Conservation (phyloP, 2,329 filamentous ascomycete species). For the Colletotrichum echinochloae region DNA sequence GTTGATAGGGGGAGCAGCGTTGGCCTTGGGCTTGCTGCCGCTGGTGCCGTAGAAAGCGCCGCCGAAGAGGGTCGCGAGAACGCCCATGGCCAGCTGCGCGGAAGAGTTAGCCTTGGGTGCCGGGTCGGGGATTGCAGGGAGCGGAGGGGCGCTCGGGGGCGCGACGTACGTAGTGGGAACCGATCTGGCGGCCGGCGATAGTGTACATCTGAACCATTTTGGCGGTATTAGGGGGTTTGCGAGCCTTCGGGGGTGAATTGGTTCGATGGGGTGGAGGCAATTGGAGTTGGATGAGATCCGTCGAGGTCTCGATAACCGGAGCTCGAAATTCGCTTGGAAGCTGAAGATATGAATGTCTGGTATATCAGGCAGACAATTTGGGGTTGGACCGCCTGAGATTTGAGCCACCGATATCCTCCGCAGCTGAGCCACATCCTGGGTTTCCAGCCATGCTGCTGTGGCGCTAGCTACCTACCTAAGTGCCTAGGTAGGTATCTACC, state of each 20-base stretch:
- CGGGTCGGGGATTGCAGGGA: slow-evolving; percentile 20
- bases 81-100: slow-evolving; percentile 67
- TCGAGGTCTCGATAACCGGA: slow-evolving; percentile 38
- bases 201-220: slow-evolving; percentile 65
- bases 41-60: slow-evolving; percentile 54
- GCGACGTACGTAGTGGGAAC: slow-evolving; percentile 69
- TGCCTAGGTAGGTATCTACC: no score
- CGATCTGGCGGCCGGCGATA: slow-evolving; percentile 69
- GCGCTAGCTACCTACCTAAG: slow-evolving; percentile 13
- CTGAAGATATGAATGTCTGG: slow-evolving; percentile 29
- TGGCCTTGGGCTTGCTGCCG: slow-evolving; percentile 57
- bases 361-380: slow-evolving; percentile 14
- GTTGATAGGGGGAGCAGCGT: slow-evolving; percentile 69
- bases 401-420: slow-evolving; percentile 15
- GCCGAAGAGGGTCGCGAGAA: slow-evolving; percentile 62
- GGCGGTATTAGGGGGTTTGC: slow-evolving; percentile 47
- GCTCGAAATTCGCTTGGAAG: slow-evolving; percentile 43
- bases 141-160: slow-evolving; percentile 31
- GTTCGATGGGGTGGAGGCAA: slow-evolving; percentile 46
- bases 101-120: slow-evolving; percentile 42
- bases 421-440: neutral
- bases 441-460: slow-evolving; percentile 3
- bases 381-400: slow-evolving; percentile 19
- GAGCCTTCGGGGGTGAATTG: slow-evolving; percentile 45
- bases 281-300: slow-evolving; percentile 44